phyloP scores from a whole-genome alignment of 2,329 filamentous ascomycete species.

The Cladosporium sphaerospermum region DNA sequence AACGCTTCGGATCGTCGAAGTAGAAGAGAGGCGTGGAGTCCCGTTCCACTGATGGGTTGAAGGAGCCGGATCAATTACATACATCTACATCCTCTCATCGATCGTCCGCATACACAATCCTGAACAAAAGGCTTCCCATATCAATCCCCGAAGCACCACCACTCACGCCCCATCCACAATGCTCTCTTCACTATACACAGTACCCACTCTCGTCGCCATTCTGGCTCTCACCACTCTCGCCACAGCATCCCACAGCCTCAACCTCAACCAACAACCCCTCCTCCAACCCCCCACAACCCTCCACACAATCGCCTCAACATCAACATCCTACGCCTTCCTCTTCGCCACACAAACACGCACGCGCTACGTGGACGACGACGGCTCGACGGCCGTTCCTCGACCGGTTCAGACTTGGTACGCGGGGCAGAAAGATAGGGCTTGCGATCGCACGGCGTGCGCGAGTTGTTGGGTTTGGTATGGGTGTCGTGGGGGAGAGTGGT shows the following conservation, averaged over 20 bases:
- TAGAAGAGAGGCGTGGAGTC: too few species aligned
- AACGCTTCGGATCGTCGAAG: too few species aligned
- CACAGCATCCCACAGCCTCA: background rate
- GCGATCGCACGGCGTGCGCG: background rate
- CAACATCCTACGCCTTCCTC: background rate
- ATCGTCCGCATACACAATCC: background rate
- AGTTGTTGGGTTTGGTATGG: conserved; percentile 3
- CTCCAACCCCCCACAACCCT: background rate
- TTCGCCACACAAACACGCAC: background rate
- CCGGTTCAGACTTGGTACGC: conserved; percentile 1
- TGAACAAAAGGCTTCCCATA: background rate
- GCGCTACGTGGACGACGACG: background rate
- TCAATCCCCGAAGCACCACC: background rate
- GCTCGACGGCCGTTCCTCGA: background rate
- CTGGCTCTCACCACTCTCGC: background rate
- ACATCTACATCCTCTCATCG: background rate
- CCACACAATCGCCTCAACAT: background rate
- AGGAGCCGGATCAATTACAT: too few species aligned
- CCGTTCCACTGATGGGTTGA: too few species aligned
- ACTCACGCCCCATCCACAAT: background rate
- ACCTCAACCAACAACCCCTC: background rate
- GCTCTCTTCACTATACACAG: background rate
- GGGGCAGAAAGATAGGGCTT: background rate
- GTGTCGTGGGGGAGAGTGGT: background rate
- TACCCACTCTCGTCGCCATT: too few species aligned